Evolutionary conservation across 345 rosid species (phyloP), one percentile per base, ranked within the genome.

Genomic region (Bruguiera sexangula): DNA sequence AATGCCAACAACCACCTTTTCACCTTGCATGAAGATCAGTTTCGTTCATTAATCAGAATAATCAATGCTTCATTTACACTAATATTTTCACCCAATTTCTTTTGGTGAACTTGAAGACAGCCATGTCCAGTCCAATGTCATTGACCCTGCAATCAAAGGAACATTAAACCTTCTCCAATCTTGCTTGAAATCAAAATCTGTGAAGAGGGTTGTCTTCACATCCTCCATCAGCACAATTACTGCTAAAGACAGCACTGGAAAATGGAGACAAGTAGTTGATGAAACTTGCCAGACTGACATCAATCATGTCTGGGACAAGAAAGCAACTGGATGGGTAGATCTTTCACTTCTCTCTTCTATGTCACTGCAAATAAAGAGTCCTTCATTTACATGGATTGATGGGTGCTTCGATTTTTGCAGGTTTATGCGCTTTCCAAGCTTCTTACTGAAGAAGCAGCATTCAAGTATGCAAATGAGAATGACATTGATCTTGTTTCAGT

Each of bases 151-250:
- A 22, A 76, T 80, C 71, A 76, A 60, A 70, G 91, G 98, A 48
- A 87, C 85, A 52, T 30, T 87, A 73, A 91, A 91, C 81, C 80
- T 93, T 74, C 92, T 93, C 39, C 80, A 67, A 72, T 78, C 96
- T 55, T 91, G 98, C 85, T 73, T 76, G 69, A 83, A 79, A 75
- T 89, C 91, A 26, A 80, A 81, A 13, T 75, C 91, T 3, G 91
- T 86, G 72, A 88, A 84, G 74, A 86, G 87, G 84, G 89, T 88
- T 78, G 86, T 89, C 52, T 83, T 91, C 79, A 91, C 98, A 58
- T 91, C 98, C 62, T 93, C 97, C 73, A 77, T 93, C 32, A 93
- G 98, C 51, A 89, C 96, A 16, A 72, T 93, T 50, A 88, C 89
- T 18, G 91, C 96, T 55, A 88, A 80, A 70, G 88, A 85, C 79